Evolutionary conservation across 495 filamentous ascomycete genomes (phyloP), one percentile per base, ranked within the genome.

Genomic region (Xylaria flabelliformis): DNA sequence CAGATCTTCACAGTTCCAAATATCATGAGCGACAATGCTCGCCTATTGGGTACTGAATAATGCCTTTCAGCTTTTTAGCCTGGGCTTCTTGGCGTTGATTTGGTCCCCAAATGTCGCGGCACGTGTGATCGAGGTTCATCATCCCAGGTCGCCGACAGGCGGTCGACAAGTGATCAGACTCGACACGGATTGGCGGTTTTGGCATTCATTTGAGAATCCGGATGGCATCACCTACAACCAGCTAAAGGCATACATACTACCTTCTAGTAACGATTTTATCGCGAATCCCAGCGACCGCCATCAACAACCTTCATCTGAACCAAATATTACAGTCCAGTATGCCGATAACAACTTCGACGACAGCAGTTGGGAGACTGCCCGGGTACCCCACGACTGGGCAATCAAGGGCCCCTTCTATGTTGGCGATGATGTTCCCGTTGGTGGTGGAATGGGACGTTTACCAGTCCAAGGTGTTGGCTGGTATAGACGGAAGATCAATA

Each of bases 381-480:
- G 62, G 39, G 69, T 74, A 15, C 73, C 73, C 26, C 82, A 84
- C 71, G 83, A 85, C 71, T 85, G 81, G 83, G 83, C 81, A 64
- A 78, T 83, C 67, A 78, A 81, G 42, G 80, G 80, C 0, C 82
- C 82, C 0, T 83, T 82, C 46, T 76, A 75, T 62, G 70, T 72
- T 8, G 75, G 74, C 2, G 39, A 64, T 19, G 66, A 75, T 59
- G 73, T 86, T 3, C 77, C 78, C 15, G 84, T 85, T 72, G 84
- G 85, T 56, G 88, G 83, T 17, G 80, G 82, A 10, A 89, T 85
- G 80, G 90, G 87, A 4, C 79, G 90, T 0, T 77, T 91, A 24
- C 83, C 80, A 7, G 44, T 67, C 2, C 70, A 81, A 44, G 82
- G 83, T 19, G 76, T 83, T 7, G 82, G 81, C 1, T 85, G 81